Conservation (phyloP, 2,329 filamentous ascomycete genomes). For the Exophiala viscosa region DNA sequence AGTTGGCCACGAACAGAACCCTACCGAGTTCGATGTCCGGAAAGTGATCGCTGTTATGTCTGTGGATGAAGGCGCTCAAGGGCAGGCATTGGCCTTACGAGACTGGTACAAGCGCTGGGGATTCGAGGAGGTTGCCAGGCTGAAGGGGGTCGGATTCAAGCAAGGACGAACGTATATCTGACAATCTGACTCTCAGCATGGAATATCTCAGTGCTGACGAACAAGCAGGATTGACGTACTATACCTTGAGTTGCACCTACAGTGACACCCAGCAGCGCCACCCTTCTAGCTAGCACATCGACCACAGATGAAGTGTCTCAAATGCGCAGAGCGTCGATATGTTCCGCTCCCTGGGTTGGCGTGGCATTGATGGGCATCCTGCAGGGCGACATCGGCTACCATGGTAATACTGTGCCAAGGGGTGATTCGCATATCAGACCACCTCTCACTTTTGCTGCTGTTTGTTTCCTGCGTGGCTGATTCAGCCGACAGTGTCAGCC, state of each 20-base stretch:
- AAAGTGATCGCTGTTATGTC: constrained; percentile 40
- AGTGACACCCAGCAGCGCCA: not conserved
- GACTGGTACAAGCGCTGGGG: constrained; percentile 38
- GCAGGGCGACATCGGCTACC: too few relatives aligned
- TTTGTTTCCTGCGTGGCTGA: too few relatives aligned
- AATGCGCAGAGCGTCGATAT: too few relatives aligned
- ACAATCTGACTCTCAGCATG: constrained; percentile 2
- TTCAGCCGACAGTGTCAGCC: too few relatives aligned
- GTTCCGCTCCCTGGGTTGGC: too few relatives aligned
- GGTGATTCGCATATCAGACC: too few relatives aligned
- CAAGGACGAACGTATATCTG: constrained; percentile 35
- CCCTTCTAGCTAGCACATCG: too few relatives aligned
- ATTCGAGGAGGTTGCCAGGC: constrained; percentile 38
- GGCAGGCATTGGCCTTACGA: constrained; percentile 33
- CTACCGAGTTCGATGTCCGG: constrained; percentile 24
- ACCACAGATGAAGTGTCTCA: too few relatives aligned
- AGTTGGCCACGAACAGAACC: constrained; percentile 18
- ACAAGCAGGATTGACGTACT: constrained; percentile 17
- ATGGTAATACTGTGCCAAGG: too few relatives aligned
- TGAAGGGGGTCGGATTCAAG: constrained; percentile 39
- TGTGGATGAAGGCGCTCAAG: constrained; percentile 34
- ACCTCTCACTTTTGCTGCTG: too few relatives aligned
- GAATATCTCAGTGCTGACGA: not conserved
- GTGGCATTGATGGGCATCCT: too few relatives aligned
- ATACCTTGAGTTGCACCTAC: constrained; percentile 16